Percentiles rank a stretch among this genome's conserved stretches.
phyloP scores from a whole-genome alignment of 2,329 filamentous ascomycete species.

The Cadophora sp. region DNA sequence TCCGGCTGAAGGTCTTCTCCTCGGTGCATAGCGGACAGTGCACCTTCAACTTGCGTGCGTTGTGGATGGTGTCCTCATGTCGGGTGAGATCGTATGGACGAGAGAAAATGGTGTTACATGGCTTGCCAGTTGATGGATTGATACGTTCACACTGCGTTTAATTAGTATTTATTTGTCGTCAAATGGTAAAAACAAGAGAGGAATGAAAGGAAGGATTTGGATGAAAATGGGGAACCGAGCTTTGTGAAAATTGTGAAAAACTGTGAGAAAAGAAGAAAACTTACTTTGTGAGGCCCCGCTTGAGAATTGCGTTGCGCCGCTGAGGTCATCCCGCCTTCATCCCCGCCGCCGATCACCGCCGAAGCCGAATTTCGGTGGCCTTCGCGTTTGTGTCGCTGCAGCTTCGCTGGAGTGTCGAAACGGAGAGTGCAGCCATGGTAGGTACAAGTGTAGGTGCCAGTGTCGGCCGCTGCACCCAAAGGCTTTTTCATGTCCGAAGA shows the following conservation, averaged over 20 bases:
- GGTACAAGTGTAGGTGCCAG: conserved; percentile 94
- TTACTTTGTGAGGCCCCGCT: conserved; percentile 80
- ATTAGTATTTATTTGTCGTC: neutral
- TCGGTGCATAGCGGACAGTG: conserved; percentile 92
- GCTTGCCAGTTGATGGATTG: conserved; percentile 94
- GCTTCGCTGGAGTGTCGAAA: conserved; percentile 84
- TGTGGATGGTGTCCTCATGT: conserved; percentile 98
- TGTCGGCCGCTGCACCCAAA: conserved; percentile 70
- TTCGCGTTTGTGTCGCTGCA: conserved; percentile 96
- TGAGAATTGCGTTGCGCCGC: conserved; percentile 77
- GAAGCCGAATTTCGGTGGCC: conserved; percentile 81
- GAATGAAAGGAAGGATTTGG: neutral
- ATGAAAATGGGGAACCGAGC: neutral
- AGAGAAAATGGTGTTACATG: conserved; percentile 93
- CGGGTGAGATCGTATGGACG: conserved; percentile 94
- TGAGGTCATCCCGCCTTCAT: conserved; percentile 53
- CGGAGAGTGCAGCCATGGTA: conserved; percentile 89
- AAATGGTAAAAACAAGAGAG: neutral
- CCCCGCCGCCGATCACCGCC: conserved; percentile 53
- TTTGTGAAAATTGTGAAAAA: neutral
- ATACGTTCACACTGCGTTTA: conserved; percentile 75
- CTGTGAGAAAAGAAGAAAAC: conserved; percentile 17
- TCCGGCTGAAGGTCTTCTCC: conserved; percentile 95
- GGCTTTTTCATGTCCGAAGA: conserved; percentile 54
- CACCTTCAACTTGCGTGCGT: conserved; percentile 91